phyloP scores from a whole-genome alignment of 2,329 filamentous ascomycete species.

The Microcyclosporella mali region DNA sequence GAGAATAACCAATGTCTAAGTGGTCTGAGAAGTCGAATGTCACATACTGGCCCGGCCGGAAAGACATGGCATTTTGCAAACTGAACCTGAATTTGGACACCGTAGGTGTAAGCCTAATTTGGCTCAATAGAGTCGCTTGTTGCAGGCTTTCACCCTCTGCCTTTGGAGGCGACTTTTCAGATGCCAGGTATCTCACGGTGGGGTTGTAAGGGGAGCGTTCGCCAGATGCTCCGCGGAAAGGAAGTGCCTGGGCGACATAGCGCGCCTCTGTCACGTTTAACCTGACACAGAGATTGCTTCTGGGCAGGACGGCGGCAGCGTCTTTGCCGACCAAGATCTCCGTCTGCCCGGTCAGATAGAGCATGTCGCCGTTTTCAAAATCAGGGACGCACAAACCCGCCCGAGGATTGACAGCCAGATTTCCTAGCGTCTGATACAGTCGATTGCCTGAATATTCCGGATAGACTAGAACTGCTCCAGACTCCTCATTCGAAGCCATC shows the following conservation, averaged over 20 bases:
- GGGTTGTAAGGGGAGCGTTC: conserved; percentile 76
- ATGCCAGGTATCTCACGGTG: conserved; percentile 56
- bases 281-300: conserved; percentile 66
- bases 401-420: conserved; percentile 59
- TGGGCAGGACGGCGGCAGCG: conserved; percentile 58
- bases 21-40: conserved; percentile 66
- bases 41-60: conserved; percentile 69
- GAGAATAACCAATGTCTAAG: conserved; percentile 66
- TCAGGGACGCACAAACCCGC: conserved; percentile 69
- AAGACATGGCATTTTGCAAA: conserved; percentile 40
- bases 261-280: conserved; percentile 56
- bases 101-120: conserved; percentile 57
- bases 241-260: conserved; percentile 59
- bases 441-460: conserved; percentile 83
- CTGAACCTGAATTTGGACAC: conserved; percentile 61
- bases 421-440: conserved; percentile 77
- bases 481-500: conserved; percentile 51
- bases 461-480: conserved; percentile 55
- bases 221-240: conserved; percentile 57
- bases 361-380: conserved; percentile 63
- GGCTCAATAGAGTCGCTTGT: conserved; percentile 53
- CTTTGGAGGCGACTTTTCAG: conserved; percentile 44
- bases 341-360: conserved; percentile 67
- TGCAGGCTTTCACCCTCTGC: conserved; percentile 19
- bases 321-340: conserved; percentile 59